Evolutionary conservation across 371 early-diverging fungal species (phyloP), one percentile per base, ranked within the genome.

Genomic region (Apophysomyces sp.): DNA sequence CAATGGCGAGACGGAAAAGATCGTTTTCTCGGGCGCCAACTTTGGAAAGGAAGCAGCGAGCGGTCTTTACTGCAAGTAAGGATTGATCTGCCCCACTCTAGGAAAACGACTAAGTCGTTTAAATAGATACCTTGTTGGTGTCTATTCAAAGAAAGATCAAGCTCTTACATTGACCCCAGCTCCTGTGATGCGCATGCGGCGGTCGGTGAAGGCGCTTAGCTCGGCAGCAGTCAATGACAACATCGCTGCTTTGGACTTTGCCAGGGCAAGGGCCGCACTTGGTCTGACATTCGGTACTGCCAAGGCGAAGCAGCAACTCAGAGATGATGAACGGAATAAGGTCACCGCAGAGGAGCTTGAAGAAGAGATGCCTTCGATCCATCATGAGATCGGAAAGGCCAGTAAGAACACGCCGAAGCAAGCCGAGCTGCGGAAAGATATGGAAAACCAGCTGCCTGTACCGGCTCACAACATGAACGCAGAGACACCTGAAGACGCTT

Each of bases 271-370:
- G 59, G 87, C 89, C 60, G 80, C 84, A 31, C 80, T 96, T 61
- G 96, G 96, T 66, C 83, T 92, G 72, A 86, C 92, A n/a, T 96
- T 96, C 65, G 96, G 96, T 69, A 93, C 91, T 57, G 90, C 91
- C 81, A 94, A 93, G 81, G 81, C 85, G 52, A 87, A 89, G 66
- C 83, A 92, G 61, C 83, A 86, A 60, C 85, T 96, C 63, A 83
- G 83, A 27, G 91, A 91, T 12, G 77, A 81, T 57, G 96, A 93
- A 68, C 87, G 92, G 63, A 96, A 96, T 71, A 82, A 85, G 61
- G 91, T 95, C 58, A 84, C 58, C 3, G 77, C 63, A 36, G 68
- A 80, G 36, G 74, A 83, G 8, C 59, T 95, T 63, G 73, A 77
- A 56, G 82, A 74, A 24, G 88, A 82, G 0, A 86, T 86, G 63